Evolutionary conservation across 2,329 filamentous ascomycete genomes (phyloP), one percentile per base, ranked within the genome.

Genomic region (Colletotrichum spinosum): DNA sequence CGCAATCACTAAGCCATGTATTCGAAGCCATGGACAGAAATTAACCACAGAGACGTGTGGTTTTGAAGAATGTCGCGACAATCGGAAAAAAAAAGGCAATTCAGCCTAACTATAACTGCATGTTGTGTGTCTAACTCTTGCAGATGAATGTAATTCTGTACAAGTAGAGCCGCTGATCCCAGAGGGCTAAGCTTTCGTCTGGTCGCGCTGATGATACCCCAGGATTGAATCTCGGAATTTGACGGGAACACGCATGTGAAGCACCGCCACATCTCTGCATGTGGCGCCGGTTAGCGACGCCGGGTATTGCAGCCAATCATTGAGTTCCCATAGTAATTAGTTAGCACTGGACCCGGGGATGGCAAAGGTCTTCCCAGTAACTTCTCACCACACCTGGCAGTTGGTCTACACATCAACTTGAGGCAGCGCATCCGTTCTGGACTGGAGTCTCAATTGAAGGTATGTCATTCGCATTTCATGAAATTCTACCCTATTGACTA

Each of bases 371-470:
- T 12, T 57, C 37, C 55, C 13, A 50, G 60, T 55, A 53, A 54
- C 52, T 46, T 60, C 25, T 60, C 50, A 48, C 57, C 34, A 54
- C 52, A 45, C 50, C 35, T 17, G 44, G 61, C 55, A 45, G 34
- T 60, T 61, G 57, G 56, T 35, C 37, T 60, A 57, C 37, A 38
- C 61, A 65, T 65, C 61, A 46, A 59, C 34, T 50, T 33, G 38
- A 65, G 61, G 58, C n/a, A 55, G 57, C 57, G 61, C 57, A 48
- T 65, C 25, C 57, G 57, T 56, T 61, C 49, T 62, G 62, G 62
- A 65, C 45, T 55, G 51, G 41, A 44, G 37, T 65, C 53, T 46
- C 44, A 60, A 62, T 56, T 49, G 46, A 65, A 54, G 52, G 57
- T 55, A 33, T 49, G 62, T 54, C 15, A 39, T 17, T 9, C 15